Conservation (phyloP, 345 rosid species). For the Syzygium grande region DNA sequence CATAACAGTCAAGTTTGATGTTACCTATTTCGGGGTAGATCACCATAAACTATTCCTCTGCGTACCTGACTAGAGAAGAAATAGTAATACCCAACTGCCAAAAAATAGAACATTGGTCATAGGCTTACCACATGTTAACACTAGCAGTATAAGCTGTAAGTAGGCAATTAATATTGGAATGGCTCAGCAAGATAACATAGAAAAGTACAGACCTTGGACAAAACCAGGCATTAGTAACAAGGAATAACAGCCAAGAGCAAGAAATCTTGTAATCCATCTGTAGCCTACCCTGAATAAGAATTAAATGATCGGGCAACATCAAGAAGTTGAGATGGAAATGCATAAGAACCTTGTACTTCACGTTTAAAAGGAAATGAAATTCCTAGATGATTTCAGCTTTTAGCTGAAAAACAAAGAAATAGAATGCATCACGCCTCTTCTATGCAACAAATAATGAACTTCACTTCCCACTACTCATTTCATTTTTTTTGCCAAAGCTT, state of each 20-base stretch:
- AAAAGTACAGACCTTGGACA: conserved; percentile 57
- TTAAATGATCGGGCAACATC: conserved; percentile 30
- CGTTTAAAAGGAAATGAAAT: not conserved
- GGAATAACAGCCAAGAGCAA: conserved; percentile 90
- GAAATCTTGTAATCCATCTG: conserved; percentile 79
- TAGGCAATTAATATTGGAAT: not conserved
- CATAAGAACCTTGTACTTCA: not conserved
- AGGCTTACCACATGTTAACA: not conserved
- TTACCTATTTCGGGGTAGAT: conserved; percentile 93
- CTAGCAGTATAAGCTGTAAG: not conserved
- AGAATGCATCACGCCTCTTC: not conserved
- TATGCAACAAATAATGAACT: not conserved
- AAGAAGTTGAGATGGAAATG: not conserved
- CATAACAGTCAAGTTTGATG: not conserved
- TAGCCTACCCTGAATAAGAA: conserved; percentile 88
- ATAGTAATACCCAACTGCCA: conserved; percentile 91
- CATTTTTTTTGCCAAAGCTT: not conserved
- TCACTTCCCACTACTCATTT: not conserved
- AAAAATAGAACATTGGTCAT: conserved; percentile 17
- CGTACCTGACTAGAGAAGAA: conserved; percentile 70
- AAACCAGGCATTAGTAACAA: conserved; percentile 87
- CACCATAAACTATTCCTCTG: conserved; percentile 83
- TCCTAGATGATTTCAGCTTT: not conserved
- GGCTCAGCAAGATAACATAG: not conserved
- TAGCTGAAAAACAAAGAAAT: not conserved